Evolutionary conservation across 2,329 filamentous ascomycete species (phyloP).

Genomic region (Whalleya microplaca): DNA sequence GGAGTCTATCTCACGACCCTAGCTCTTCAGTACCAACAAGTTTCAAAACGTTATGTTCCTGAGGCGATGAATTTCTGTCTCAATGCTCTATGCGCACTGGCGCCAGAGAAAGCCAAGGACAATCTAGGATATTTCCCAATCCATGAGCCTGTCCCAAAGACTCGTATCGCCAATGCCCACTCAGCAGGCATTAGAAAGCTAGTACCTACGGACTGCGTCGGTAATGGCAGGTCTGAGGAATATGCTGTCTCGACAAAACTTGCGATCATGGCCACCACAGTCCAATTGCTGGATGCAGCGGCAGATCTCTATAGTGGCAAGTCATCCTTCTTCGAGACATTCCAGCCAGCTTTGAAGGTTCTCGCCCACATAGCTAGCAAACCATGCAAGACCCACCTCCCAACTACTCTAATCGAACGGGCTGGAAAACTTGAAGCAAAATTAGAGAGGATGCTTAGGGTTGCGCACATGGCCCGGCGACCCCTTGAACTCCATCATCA

Average conservation of each 20-base stretch:
- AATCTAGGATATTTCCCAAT: slow-evolving; percentile 62
- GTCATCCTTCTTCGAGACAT: slow-evolving; percentile 77
- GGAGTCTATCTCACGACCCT: slow-evolving; percentile 82
- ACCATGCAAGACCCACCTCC: slow-evolving; percentile 54
- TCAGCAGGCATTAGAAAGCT: slow-evolving; percentile 54
- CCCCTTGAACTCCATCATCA: slow-evolving; percentile 90
- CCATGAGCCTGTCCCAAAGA: slow-evolving; percentile 56
- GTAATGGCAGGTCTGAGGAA: slow-evolving; percentile 33
- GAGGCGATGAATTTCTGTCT: slow-evolving; percentile 83
- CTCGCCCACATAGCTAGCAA: slow-evolving; percentile 65
- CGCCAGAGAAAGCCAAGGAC: slow-evolving; percentile 55
- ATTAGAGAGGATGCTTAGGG: slow-evolving; percentile 58
- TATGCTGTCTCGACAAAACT: slow-evolving; percentile 47
- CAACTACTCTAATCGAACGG: slow-evolving; percentile 45
- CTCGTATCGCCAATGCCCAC: slow-evolving; percentile 53
- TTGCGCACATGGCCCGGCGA: slow-evolving; percentile 69
- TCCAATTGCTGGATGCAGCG: slow-evolving; percentile 68
- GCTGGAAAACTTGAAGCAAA: slow-evolving; percentile 48
- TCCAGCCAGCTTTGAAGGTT: slow-evolving; percentile 64
- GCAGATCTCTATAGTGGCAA: slow-evolving; percentile 75
- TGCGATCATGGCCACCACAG: slow-evolving; percentile 64
- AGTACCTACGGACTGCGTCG: slow-evolving; percentile 60
- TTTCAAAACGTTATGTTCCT: slow-evolving; percentile 86
- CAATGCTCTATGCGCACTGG: slow-evolving; percentile 71
- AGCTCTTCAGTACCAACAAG: slow-evolving; percentile 77